phyloP scores from a whole-genome alignment of 306 rosid species.

The Elaeagnus macrophylla region DNA sequence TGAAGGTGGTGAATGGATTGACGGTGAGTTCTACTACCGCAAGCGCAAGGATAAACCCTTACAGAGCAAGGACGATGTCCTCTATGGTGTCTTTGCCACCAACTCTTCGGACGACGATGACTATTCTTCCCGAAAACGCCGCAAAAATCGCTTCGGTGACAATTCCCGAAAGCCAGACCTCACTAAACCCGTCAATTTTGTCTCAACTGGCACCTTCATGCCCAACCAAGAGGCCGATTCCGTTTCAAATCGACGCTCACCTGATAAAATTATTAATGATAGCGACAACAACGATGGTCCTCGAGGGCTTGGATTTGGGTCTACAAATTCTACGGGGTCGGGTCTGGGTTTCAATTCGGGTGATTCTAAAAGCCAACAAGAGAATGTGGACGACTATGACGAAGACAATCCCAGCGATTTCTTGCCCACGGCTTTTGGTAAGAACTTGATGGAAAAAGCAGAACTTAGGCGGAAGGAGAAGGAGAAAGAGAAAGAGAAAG shows the following conservation, averaged over 20 bases:
- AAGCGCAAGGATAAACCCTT: slow-evolving; percentile 57
- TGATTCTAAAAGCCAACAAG: neutral
- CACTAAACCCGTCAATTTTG: slow-evolving; percentile 70
- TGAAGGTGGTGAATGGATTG: slow-evolving; percentile 64
- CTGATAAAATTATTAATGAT: slow-evolving; percentile 13
- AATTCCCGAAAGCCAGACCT: slow-evolving; percentile 40
- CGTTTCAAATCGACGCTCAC: slow-evolving; percentile 25
- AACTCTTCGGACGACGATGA: slow-evolving; percentile 47
- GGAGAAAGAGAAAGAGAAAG: slow-evolving; percentile 40
- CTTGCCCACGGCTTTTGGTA: slow-evolving; percentile 73
- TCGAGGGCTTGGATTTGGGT: slow-evolving; percentile 46
- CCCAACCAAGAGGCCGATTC: slow-evolving; percentile 52
- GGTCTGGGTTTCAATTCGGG: slow-evolving; percentile 42
- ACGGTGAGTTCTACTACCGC: slow-evolving; percentile 54
- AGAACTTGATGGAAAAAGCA: slow-evolving; percentile 74
- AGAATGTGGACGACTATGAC: slow-evolving; percentile 23
- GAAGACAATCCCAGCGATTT: slow-evolving; percentile 25
- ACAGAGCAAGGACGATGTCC: slow-evolving; percentile 71
- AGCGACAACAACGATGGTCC: slow-evolving; percentile 21
- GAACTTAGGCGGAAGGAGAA: slow-evolving; percentile 55
- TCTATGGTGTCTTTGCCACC: slow-evolving; percentile 54
- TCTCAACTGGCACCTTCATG: slow-evolving; percentile 64
- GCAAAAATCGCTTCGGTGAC: slow-evolving; percentile 27
- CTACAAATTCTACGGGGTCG: slow-evolving; percentile 26
- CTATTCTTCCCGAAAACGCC: slow-evolving; percentile 45